phyloP scores from a whole-genome alignment of 164 flowering plant species.

The Magnolia sinica region DNA sequence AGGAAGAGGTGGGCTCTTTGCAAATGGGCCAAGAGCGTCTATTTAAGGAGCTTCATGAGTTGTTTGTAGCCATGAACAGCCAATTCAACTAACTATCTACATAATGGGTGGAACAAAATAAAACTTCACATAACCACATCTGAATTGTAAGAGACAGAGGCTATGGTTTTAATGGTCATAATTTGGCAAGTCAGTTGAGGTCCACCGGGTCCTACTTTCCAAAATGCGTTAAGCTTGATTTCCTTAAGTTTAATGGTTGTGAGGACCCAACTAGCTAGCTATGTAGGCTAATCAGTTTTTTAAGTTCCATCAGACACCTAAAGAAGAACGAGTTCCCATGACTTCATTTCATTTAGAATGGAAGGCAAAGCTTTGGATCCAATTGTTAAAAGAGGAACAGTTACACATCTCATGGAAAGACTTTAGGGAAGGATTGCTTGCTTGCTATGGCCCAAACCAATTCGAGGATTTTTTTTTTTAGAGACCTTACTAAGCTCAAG shows the following conservation, averaged over 20 bases:
- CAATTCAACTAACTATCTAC: not conserved
- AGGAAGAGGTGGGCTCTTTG: not conserved
- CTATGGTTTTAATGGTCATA: not conserved
- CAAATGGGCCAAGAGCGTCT: not conserved
- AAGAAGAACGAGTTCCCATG: not conserved
- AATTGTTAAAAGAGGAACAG: not conserved
- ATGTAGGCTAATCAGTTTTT: slow-evolving; percentile 2
- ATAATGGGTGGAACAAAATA: not conserved
- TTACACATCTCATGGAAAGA: not conserved
- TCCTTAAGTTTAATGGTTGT: not conserved
- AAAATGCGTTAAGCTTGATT: not conserved
- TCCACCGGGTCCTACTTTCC: not conserved
- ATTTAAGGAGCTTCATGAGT: not conserved
- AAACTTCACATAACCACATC: not conserved
- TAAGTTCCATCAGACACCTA: slow-evolving; percentile 4
- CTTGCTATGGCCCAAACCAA: not conserved
- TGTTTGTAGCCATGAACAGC: not conserved
- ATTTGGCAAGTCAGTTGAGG: not conserved
- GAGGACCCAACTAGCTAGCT: not conserved
- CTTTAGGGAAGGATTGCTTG: not conserved
- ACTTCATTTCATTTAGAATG: not conserved
- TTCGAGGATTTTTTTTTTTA: not conserved
- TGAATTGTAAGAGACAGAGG: not conserved
- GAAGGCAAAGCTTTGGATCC: not conserved
- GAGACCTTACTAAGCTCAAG: not conserved